Evolutionary conservation across 306 rosid genomes (phyloP), one percentile per base, ranked within the genome.

Genomic region (Glycine tomentella): DNA sequence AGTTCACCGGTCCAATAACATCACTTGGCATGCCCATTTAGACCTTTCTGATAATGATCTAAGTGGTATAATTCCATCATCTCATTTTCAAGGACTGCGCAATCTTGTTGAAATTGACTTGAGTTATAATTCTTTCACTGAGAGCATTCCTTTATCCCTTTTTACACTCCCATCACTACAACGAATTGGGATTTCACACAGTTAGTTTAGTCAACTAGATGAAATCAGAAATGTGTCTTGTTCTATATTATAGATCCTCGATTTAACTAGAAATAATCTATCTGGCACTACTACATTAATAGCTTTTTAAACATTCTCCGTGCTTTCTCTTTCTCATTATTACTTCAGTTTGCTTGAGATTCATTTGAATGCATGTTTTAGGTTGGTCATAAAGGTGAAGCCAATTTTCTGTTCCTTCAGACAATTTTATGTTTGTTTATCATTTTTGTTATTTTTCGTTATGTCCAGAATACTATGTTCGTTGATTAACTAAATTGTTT

Each of bases 201-300:
- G 80, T 49, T 49, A 76, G 6, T 84, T 86, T 51, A 72, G 79
- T 12, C 46, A 62, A 34, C 11, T 84, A 0, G 71, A 13, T 1
- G 86, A 82, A 46, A 63, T 77, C 51, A 9, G 14, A 1, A 52
- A 7, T 3, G 14, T 20, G 20, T 57, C 81, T 52, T 62, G 81
- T 7, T 73, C 76, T 7, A 3, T 3, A 0, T 13, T 89, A 34
- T 16, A 85, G 3, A 45, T 25, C 16, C 88, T 90, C 2, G 90
- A 86, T 76, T 80, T 92, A 74, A 69, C 80, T 4, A 52, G 72
- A 79, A 92, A 90, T 63, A 57, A 65, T 1, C 38, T 90, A 61
- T 76, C 53, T n/a, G n/a, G n/a, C n/a, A n/a, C n/a, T n/a, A n/a
- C n/a, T n/a, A n/a, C n/a, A n/a, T n/a, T n/a, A n/a, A n/a, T n/a